Evolutionary conservation across 2,329 filamentous ascomycete species (phyloP).

Genomic region (Emergomyces pasteurianus): DNA sequence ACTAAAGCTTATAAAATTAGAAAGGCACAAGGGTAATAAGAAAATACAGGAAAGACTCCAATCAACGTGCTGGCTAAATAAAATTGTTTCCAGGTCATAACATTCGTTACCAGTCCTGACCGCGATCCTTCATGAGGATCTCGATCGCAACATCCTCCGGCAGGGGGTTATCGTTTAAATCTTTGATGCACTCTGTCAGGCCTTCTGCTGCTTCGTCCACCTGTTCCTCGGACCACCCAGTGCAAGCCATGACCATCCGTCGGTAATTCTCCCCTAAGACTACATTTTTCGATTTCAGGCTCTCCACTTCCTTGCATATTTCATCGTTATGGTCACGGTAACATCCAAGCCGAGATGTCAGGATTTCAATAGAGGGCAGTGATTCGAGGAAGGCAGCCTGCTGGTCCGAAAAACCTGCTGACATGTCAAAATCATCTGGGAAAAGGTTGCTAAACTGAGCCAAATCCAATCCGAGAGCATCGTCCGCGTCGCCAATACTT

Average conservation of each 20-base stretch:
- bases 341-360: slow-evolving; percentile 58
- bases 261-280: slow-evolving; percentile 82
- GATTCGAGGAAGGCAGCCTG: slow-evolving; percentile 34
- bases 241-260: slow-evolving; percentile 77
- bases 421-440: slow-evolving; percentile 29
- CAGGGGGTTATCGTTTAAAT: slow-evolving; percentile 50
- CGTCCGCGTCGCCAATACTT: slow-evolving; percentile 38
- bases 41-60: not conserved
- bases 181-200: slow-evolving; percentile 73
- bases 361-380: slow-evolving; percentile 47
- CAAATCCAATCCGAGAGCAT: slow-evolving; percentile 26
- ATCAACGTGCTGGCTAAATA: not conserved
- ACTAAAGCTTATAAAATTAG: not conserved
- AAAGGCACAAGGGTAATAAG: not conserved
- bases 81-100: not conserved
- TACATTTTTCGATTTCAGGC: slow-evolving; percentile 64
- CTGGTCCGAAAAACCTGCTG: slow-evolving; percentile 27
- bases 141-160: slow-evolving; percentile 34
- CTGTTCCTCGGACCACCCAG: slow-evolving; percentile 61
- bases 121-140: slow-evolving; percentile 33
- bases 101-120: slow-evolving; percentile 25
- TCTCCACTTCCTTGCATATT: slow-evolving; percentile 55
- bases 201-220: slow-evolving; percentile 72
- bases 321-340: slow-evolving; percentile 57
- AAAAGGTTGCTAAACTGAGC: slow-evolving; percentile 26